phyloP scores from a whole-genome alignment of 2,329 filamentous ascomycete genomes.

The Cercospora sp. region DNA sequence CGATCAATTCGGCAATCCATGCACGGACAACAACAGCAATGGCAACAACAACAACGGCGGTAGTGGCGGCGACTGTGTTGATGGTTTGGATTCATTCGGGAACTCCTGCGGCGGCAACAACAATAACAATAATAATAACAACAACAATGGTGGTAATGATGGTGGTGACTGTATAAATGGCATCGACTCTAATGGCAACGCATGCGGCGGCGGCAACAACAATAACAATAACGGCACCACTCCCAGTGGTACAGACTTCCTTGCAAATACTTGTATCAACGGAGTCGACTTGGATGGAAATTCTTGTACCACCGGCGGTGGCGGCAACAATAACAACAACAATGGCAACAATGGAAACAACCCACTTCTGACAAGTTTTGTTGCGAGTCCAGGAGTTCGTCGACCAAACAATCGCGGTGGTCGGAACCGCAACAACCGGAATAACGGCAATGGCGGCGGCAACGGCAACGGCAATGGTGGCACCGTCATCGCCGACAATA shows the following conservation, averaged over 20 bases:
- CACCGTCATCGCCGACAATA: not conserved
- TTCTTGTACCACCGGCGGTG: not conserved
- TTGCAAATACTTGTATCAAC: not conserved
- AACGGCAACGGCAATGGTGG: not conserved
- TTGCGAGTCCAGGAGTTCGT: not conserved
- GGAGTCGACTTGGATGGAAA: not conserved
- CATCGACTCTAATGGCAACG: not conserved
- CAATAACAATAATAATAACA: not conserved
- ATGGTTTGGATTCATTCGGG: too few species aligned
- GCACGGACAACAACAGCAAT: not conserved
- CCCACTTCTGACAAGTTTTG: not conserved
- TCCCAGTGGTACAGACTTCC: too few species aligned
- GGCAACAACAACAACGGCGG: not conserved
- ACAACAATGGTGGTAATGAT: not conserved
- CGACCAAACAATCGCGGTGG: too few species aligned
- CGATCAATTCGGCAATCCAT: not conserved
- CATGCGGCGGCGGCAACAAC: not conserved
- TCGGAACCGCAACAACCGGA: too few species aligned
- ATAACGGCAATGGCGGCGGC: not conserved
- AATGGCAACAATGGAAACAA: not conserved
- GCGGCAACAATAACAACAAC: not conserved
- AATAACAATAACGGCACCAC: not conserved
- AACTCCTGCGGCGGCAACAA: too few species aligned
- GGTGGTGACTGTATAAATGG: not conserved
- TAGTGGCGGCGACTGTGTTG: not conserved